Evolutionary conservation across 345 rosid genomes (phyloP).

Genomic region (Diplotaxis tenuifolia): DNA sequence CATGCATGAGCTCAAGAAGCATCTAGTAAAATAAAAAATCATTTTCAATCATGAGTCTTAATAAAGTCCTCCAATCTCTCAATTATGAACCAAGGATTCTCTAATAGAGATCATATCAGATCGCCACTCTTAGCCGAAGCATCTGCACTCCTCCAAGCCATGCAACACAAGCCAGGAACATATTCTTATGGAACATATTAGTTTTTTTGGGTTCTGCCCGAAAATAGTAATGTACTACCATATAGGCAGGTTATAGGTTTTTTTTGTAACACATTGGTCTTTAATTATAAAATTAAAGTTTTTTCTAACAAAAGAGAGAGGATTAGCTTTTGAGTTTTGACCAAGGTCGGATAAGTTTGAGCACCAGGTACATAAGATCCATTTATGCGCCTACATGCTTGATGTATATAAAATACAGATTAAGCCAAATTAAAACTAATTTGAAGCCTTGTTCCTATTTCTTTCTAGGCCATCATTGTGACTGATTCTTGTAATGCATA

Average conservation of each 20-base stretch:
- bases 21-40: not conserved
- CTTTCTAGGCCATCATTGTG: not conserved
- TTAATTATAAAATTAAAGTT: not conserved
- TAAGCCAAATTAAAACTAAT: not conserved
- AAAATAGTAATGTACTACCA: no score
- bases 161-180: not conserved
- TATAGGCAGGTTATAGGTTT: no score
- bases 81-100: not conserved
- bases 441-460: not conserved
- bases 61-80: not conserved
- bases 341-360: not conserved
- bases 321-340: not conserved
- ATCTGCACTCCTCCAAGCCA: not conserved
- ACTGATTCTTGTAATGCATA: not conserved
- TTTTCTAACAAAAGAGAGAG: no score
- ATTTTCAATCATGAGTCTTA: not conserved
- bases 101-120: not conserved
- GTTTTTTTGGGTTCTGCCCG: not conserved
- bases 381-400: not conserved
- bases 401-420: not conserved
- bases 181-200: no score
- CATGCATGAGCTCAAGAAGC: no score
- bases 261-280: no score
- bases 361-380: not conserved
- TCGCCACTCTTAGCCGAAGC: not conserved